These are phyloP conservation scores for Pistacia atlantica DNA, from an alignment of 345 rosid genomes.

Conservation along the genomic window DNA sequence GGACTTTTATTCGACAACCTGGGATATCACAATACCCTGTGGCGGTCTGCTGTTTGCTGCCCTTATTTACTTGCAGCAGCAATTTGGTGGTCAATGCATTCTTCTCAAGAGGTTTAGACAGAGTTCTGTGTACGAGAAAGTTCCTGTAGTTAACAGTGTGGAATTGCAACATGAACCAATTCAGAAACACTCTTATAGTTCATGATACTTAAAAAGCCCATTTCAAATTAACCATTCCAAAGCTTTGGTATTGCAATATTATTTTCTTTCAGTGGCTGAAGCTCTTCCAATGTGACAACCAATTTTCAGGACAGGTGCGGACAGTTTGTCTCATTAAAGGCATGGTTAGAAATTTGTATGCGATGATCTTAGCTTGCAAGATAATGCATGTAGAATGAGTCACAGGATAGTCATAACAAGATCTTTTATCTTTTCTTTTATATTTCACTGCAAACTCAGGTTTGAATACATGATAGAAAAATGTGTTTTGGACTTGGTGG, in stretches of 20 bases:
- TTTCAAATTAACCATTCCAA: background rate
- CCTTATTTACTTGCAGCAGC: constrained; percentile 74
- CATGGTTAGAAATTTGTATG: no score
- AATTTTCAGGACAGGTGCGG: no score
- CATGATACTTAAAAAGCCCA: background rate
- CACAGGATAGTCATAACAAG: no score
- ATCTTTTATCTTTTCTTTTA: no score
- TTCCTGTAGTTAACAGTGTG: constrained; percentile 37
- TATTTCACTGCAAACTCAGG: no score
- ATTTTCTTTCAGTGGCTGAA: background rate
- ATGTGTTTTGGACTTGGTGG: no score
- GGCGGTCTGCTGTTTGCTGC: constrained; percentile 57
- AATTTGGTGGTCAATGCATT: constrained; percentile 60
- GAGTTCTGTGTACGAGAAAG: constrained; percentile 58
- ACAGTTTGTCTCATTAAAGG: no score
- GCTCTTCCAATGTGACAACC: background rate
- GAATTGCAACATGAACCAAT: constrained; percentile 33
- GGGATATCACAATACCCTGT: constrained; percentile 73
- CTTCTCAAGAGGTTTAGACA: constrained; percentile 58
- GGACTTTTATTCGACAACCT: constrained; percentile 80
- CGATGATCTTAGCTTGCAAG: background rate
- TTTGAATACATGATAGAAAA: no score
- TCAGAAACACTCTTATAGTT: constrained; percentile 17
- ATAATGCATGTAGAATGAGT: background rate
- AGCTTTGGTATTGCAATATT: background rate